Evolutionary conservation across 192 early-diverging fungal species (phyloP).

Genomic region (Gaertneriomyces semiglobifer): DNA sequence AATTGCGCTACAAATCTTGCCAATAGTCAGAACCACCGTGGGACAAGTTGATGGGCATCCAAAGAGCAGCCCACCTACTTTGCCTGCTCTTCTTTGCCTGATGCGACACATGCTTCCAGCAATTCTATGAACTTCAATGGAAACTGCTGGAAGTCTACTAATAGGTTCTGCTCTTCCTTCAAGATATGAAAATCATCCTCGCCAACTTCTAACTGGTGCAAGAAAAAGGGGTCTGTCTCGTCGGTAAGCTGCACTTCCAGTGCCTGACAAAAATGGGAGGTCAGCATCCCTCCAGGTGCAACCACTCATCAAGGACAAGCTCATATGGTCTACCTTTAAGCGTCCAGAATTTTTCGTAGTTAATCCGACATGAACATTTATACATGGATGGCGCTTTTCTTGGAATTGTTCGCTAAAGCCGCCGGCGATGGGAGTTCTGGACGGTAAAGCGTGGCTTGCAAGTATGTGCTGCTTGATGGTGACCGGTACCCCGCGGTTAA

Average conservation of each 20-base stretch:
- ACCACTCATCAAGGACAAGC: neutral
- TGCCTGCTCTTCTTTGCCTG: slow-evolving; percentile 27
- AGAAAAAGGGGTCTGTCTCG: slow-evolving; percentile 49
- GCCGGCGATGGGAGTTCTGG: neutral
- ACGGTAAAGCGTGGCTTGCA: neutral
- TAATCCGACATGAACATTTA: slow-evolving; percentile 28
- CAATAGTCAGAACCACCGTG: neutral
- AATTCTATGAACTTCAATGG: slow-evolving; percentile 50
- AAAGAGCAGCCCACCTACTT: slow-evolving; percentile 30
- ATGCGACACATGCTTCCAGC: slow-evolving; percentile 35
- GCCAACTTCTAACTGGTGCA: slow-evolving; percentile 40
- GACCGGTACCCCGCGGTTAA: slow-evolving; percentile 19
- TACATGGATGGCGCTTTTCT: slow-evolving; percentile 27
- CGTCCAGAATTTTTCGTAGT: slow-evolving; percentile 18
- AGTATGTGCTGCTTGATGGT: slow-evolving; percentile 17
- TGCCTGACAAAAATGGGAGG: slow-evolving; percentile 1
- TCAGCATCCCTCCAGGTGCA: neutral
- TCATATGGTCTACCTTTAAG: slow-evolving; percentile 10
- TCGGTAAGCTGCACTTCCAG: slow-evolving; percentile 47
- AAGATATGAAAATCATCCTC: slow-evolving; percentile 55
- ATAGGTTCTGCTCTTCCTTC: slow-evolving; percentile 43
- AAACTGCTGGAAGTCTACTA: slow-evolving; percentile 56
- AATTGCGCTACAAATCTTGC: slow-evolving; percentile 46
- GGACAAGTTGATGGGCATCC: neutral
- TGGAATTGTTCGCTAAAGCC: slow-evolving; percentile 11